phyloP scores from a whole-genome alignment of 306 rosid species.

The Astragalus glycyphyllos region DNA sequence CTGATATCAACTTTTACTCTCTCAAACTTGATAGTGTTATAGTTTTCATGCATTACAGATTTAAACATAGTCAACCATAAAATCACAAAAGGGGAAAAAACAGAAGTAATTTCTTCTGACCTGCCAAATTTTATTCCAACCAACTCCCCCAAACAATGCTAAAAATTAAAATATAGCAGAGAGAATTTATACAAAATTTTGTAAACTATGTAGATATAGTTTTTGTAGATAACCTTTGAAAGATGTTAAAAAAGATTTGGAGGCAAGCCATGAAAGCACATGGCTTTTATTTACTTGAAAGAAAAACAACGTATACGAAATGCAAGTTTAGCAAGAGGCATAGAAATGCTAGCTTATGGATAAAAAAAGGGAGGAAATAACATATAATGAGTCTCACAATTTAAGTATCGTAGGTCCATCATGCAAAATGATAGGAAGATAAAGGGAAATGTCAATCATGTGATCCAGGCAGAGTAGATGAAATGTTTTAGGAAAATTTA shows the following conservation, averaged over 20 bases:
- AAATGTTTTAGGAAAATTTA: background rate
- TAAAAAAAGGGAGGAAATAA: background rate
- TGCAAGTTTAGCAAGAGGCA: background rate
- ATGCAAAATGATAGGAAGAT: background rate
- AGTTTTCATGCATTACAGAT: slow-evolving; percentile 18
- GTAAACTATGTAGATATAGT: too few relatives aligned
- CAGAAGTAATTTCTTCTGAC: slow-evolving; percentile 22
- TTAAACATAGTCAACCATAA: slow-evolving; percentile 33
- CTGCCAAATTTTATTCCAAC: background rate
- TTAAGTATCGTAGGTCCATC: background rate
- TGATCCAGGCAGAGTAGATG: background rate
- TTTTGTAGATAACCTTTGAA: background rate
- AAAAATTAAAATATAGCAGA: too few relatives aligned
- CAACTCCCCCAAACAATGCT: too few relatives aligned
- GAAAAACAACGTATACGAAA: background rate
- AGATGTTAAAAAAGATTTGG: background rate
- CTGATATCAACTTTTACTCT: slow-evolving; percentile 4
- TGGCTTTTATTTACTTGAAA: background rate
- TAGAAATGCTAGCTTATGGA: background rate
- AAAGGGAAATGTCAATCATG: background rate
- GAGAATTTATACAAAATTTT: too few relatives aligned
- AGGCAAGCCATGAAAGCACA: slow-evolving; percentile 1
- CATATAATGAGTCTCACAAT: background rate
- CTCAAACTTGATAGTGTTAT: slow-evolving; percentile 2
- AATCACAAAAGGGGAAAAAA: background rate